Base-by-base conservation (phyloP, 345 rosid genomes). In the Rhizophora apiculata region DNA sequence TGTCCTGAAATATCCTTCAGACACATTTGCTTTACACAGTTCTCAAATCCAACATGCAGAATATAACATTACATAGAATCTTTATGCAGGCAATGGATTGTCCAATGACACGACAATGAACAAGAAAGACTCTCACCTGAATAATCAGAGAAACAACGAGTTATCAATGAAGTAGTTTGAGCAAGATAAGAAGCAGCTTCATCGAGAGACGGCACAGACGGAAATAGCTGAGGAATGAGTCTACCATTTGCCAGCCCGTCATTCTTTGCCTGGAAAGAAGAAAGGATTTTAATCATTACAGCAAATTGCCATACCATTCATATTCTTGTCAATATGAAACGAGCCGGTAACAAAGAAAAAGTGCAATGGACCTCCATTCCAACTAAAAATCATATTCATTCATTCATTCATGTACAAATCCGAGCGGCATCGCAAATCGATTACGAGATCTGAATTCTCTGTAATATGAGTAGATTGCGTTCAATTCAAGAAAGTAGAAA, bases 91-190 rank as follows among this genome's bases (percentile, higher is more conserved):
- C 46, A 39, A 39, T 39, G 10, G 3, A 39, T 9, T 2, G 11
- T 55, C 15, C 59, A 55, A 55, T 55, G 29, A 55, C 27, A 55
- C 2, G 16, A 13, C 5, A 8, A 22, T 3, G 16, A 39, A 39
- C 15, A 39, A 39, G 46, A 26, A 62, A 60, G 67, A 69, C 78
- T 34, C 60, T 46, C 60, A 84, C 91, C 88, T 53, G 88, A 79
- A 81, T 71, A 76, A 62, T 83, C 83, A 72, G 89, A 75, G 72
- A 87, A 87, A 76, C 84, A 87, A 64, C 83, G 67, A 11, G 88
- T 85, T 13, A 87, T 55, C 72, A 74, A 81, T n/a, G 84, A 77
- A 22, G 89, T 84, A 57, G 92, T 84, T 74, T 87, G 88, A 63
- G 80, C 76, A 72, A 87, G 59, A 74, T 80, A 84, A 71, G 84